Evolutionary conservation across 768 basidiomycete genomes (phyloP).

Genomic region (Amanita rimosa): DNA sequence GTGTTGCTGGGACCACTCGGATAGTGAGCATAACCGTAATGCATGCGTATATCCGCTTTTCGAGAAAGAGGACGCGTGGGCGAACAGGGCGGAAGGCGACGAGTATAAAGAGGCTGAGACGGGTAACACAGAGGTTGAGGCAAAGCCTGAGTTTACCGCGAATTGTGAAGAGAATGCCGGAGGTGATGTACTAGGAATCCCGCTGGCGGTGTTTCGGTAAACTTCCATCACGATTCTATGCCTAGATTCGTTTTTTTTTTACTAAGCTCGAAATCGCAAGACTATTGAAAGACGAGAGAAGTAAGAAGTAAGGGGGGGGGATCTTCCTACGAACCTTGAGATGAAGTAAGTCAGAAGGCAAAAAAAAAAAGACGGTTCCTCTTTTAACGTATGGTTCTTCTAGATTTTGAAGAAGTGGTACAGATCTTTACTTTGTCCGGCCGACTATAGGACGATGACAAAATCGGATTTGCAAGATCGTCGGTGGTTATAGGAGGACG

Average conservation of each 20-base stretch:
- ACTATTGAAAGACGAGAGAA: background rate
- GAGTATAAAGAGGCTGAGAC: background rate
- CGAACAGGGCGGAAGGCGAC: background rate
- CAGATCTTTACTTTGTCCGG: background rate
- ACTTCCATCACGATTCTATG: background rate
- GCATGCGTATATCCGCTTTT: background rate
- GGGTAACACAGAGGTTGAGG: slow-evolving; percentile 7
- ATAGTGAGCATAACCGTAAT: slow-evolving; percentile 18
- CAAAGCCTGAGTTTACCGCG: slow-evolving; percentile 2
- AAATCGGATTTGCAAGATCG: slow-evolving; percentile 6
- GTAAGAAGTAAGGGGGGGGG: no score
- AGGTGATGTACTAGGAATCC: slow-evolving; percentile 4
- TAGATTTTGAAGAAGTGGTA: background rate
- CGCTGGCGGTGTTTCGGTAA: slow-evolving; percentile 1
- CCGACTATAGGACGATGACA: background rate
- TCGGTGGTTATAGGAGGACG: slow-evolving; percentile 1
- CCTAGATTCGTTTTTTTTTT: background rate
- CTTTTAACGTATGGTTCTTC: background rate
- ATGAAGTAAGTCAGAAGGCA: background rate
- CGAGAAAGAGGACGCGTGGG: background rate
- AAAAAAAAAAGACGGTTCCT: background rate
- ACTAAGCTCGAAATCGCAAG: background rate
- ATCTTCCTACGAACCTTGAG: slow-evolving; percentile 2
- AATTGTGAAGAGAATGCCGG: background rate
- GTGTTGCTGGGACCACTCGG: slow-evolving; percentile 39